Base-by-base conservation (phyloP, 1,284 basidiomycete genomes). In the Fomitopsis betulina region DNA sequence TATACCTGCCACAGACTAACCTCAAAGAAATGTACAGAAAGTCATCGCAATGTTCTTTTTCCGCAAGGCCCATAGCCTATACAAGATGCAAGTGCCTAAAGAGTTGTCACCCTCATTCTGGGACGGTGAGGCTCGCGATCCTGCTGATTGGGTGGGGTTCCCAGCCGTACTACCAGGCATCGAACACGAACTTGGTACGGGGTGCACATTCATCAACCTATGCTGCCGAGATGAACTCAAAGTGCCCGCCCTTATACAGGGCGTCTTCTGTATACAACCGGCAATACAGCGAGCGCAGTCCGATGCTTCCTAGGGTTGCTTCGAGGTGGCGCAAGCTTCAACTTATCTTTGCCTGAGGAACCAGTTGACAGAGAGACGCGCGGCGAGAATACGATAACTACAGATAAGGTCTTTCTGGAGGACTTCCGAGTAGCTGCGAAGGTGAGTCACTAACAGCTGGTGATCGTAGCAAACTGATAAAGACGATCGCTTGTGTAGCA, bases 31-130 rank as follows among this genome's bases (percentile, higher is more conserved):
- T 33, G 23, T 13, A 32, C 65, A 92, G 90, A 93, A 90, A 87
- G 85, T 89, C 2, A 69, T 93, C 54, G 91, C 91, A 1, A 86
- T 90, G 79, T 83, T 88, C 67, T 89, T 92, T 66, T 78, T 93
- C 38, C 83, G 84, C 9, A 82, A 78, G 67, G 85, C 89, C 15
- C 85, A 85, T 60, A 79, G 79, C 19, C 71, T 90, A 30, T 89
- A 85, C 67, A 76, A 72, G 33, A 65, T 72, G 13, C 75, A 72
- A 35, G 77, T 80, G 0, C 67, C 72, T 38, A 89, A 87, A 65
- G 72, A 72, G 21, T 68, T 93, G 13, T 93, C 91, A 0, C 87
- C 87, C 1, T 87, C 86, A 15, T 91, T 91, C 69, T 91, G 87
- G 85, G 83, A 86, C 37, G 81, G 87, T 5, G 86, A 90, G 69